Evolutionary conservation across 208 protist genomes (phyloP).

Genomic region (Phytomonas sp.): DNA sequence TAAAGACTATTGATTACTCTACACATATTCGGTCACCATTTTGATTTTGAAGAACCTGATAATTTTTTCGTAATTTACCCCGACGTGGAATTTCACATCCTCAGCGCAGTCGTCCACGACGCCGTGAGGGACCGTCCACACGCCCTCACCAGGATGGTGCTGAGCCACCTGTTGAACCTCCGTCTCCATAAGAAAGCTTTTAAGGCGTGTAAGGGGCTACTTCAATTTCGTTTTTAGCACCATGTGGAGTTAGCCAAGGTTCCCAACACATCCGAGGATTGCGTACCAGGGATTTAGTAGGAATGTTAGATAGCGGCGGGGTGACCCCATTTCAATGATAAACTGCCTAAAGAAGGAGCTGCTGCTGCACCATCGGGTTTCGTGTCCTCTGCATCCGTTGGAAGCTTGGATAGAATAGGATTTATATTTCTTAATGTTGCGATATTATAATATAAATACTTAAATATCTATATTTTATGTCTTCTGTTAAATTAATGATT

Average conservation of each 20-base stretch:
- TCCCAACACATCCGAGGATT: neutral
- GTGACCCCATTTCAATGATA: neutral
- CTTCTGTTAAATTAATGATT: neutral
- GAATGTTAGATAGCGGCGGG: neutral
- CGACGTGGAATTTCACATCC: constrained; percentile 69
- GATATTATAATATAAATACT: neutral
- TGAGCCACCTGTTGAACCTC: neutral
- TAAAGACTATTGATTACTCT: neutral
- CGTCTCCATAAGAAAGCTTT: neutral
- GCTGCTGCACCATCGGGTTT: neutral
- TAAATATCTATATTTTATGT: neutral
- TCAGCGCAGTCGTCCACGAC: constrained; percentile 74
- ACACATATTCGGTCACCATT: neutral
- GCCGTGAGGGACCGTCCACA: constrained; percentile 68
- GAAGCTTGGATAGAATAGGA: neutral
- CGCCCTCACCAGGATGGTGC: constrained; percentile 49
- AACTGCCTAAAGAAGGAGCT: neutral
- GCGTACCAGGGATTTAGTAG: neutral
- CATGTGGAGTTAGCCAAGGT: neutral
- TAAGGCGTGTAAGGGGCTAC: neutral
- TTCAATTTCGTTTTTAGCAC: neutral
- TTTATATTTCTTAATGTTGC: neutral
- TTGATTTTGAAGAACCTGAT: neutral
- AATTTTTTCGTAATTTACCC: constrained; percentile 43
- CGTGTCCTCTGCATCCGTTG: neutral